Evolutionary conservation across 2,329 filamentous ascomycete species (phyloP).

Genomic region (Aspergillus arachidicola): DNA sequence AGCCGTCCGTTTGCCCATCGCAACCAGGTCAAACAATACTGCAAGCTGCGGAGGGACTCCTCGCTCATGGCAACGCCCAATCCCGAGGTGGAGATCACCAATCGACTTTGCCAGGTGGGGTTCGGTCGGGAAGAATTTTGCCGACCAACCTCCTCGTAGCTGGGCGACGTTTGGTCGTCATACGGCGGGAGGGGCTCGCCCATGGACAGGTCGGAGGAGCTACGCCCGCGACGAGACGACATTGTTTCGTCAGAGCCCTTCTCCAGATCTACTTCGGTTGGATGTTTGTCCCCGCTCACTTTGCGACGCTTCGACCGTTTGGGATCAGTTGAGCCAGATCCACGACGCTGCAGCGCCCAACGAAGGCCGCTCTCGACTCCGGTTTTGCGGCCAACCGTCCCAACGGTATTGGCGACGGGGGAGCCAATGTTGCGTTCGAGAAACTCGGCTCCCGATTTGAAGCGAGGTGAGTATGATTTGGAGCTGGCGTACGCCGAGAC

Average conservation of each 20-base stretch:
- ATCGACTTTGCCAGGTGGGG: conserved; percentile 72
- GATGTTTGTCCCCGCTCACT: conserved; percentile 37
- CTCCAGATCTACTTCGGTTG: conserved; percentile 53
- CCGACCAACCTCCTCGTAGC: conserved; percentile 65
- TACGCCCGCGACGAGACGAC: conserved; percentile 42
- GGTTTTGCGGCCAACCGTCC: conserved; percentile 78
- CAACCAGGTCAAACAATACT: conserved; percentile 80
- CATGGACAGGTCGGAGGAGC: conserved; percentile 67
- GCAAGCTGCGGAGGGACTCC: conserved; percentile 79
- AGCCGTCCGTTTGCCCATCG: conserved; percentile 81
- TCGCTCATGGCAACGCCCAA: conserved; percentile 90
- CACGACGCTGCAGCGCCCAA: conserved; percentile 68
- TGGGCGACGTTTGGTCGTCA: conserved; percentile 74
- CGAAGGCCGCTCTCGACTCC: conserved; percentile 85
- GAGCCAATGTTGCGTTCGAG: conserved; percentile 82
- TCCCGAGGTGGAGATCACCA: conserved; percentile 88
- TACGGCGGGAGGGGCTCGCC: conserved; percentile 81
- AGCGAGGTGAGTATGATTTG: conserved; percentile 86
- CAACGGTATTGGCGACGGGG: conserved; percentile 83
- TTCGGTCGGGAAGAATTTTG: conserved; percentile 34
- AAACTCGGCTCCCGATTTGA: conserved; percentile 87
- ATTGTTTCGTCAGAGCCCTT: conserved; percentile 32
- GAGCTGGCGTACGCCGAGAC: conserved; percentile 82
- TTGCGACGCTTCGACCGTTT: conserved; percentile 47
- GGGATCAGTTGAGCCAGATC: conserved; percentile 36